Conservation (phyloP, 2,329 filamentous ascomycete genomes). For the Trichophyton simii region DNA sequence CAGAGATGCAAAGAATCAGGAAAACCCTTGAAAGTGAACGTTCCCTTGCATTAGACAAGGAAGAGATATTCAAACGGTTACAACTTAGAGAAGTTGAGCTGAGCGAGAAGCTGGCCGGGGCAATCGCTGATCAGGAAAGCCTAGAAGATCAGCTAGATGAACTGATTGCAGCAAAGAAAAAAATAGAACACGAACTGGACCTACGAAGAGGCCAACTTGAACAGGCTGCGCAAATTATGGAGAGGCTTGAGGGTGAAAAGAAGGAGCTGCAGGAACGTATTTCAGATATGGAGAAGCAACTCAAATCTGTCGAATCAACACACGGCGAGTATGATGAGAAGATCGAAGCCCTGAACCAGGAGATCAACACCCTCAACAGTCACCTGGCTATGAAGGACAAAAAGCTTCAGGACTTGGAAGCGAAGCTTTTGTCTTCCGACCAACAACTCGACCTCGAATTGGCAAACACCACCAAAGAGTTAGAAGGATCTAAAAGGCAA, state of each 20-base stretch:
- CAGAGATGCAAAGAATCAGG: conserved; percentile 78
- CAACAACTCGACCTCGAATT: conserved; percentile 84
- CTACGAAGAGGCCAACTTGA: conserved; percentile 70
- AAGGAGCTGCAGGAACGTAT: conserved; percentile 56
- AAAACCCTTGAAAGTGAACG: conserved; percentile 92
- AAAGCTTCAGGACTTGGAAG: conserved; percentile 77
- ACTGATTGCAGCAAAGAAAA: conserved; percentile 77
- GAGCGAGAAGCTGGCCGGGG: conserved; percentile 81
- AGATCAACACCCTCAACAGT: conserved; percentile 83
- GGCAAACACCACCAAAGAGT: conserved; percentile 62
- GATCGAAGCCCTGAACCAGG: conserved; percentile 64
- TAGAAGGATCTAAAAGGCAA: conserved; percentile 59
- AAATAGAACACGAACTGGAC: conserved; percentile 72
- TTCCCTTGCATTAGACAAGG: conserved; percentile 90
- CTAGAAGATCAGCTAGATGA: conserved; percentile 89
- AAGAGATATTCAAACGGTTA: conserved; percentile 96
- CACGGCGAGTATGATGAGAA: conserved; percentile 63
- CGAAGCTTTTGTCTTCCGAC: conserved; percentile 68
- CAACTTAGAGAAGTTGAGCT: conserved; percentile 85
- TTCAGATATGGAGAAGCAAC: conserved; percentile 54
- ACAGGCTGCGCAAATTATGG: conserved; percentile 79
- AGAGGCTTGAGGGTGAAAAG: conserved; percentile 77
- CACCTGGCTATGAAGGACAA: conserved; percentile 80
- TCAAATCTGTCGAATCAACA: conserved; percentile 56
- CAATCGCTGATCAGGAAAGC: conserved; percentile 84